Conservation (phyloP, 164 flowering plant species). For the Magnolia sinica region DNA sequence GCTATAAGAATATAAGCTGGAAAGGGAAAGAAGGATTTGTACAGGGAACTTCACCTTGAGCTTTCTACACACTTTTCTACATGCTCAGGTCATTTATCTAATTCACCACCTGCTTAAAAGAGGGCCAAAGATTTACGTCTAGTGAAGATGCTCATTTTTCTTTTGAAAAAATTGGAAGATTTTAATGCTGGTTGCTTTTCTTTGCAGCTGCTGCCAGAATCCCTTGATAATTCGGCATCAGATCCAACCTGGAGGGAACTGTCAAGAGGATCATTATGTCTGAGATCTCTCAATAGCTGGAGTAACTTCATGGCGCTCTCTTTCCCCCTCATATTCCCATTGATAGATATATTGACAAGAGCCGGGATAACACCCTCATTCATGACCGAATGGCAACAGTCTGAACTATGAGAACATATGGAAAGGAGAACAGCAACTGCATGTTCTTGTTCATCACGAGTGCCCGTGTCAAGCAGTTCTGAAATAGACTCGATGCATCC, state of each 20-base stretch:
- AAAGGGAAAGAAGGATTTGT: not conserved
- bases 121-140: conserved; percentile 18
- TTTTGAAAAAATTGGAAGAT: conserved; percentile 23
- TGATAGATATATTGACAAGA: conserved; percentile 41
- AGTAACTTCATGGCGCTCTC: conserved; percentile 58
- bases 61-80: not conserved
- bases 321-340: conserved; percentile 59
- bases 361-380: conserved; percentile 63
- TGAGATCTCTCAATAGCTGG: conserved; percentile 41
- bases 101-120: conserved; percentile 3
- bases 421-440: conserved; percentile 54
- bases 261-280: conserved; percentile 22
- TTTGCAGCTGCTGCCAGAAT: conserved; percentile 1
- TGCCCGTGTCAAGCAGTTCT: conserved; percentile 52
- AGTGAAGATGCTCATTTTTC: conserved; percentile 20
- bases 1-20: not conserved
- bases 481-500: conserved; percentile 64
- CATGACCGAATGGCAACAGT: conserved; percentile 62
- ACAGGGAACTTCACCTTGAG: not conserved
- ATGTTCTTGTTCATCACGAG: conserved; percentile 60
- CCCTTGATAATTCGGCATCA: conserved; percentile 11
- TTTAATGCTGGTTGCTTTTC: conserved; percentile 28
- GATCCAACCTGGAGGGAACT: conserved; percentile 2
- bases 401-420: conserved; percentile 52
- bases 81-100: not conserved